Base-by-base conservation (phyloP, 352 stramenopile species). In the Pythium brachiatum region DNA sequence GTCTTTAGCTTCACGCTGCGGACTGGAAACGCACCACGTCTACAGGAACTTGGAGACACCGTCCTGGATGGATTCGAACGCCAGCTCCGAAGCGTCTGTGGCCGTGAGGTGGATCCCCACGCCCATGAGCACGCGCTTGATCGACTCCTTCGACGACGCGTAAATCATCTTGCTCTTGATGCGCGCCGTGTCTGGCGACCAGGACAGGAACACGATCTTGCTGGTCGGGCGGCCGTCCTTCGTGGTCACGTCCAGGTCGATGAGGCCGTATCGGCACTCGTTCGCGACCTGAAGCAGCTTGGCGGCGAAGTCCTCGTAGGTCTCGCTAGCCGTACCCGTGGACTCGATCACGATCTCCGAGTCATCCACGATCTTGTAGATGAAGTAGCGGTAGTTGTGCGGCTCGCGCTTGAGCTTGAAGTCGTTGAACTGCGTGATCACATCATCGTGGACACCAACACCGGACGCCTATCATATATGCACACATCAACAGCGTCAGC, bases 91-190 rank as follows among this genome's bases (percentile, higher is more conserved):
- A n/a, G 82, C 75, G 63, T 97, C 91, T 32, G 91, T 97, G 53
- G 89, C 92, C 69, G 96, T 98, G 58, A 98, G 86, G 75, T 98
- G 89, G 69, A 98, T 98, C 53, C 90, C 92, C 66, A 98, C 91
- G 32, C 95, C 95, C 76, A 92, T 85, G n/a, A 98, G 77, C 50
- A 95, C 90, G 68, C 79, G 82, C 81, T 98, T 98, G 71, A 98
- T 88, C 47, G 90, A 80, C 74, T 98, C 94, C 81, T 98, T 98
- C 26, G 89, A 98, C 20, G 89, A 91, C 57, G 87, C 86, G 83
- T 98, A 98, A 36, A 98, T 64, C 95, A 98, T 98, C 82, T 98
- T 98, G 55, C 80, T 83, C 79, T 97, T 96, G 55, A 98, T 86
- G 16, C 74, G 79, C 3, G 91, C 88, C 54, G 86, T 97, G 74